These are phyloP conservation scores for Biscutella laevigata DNA, from an alignment of 441 rosid species.

Conservation along the genomic window DNA sequence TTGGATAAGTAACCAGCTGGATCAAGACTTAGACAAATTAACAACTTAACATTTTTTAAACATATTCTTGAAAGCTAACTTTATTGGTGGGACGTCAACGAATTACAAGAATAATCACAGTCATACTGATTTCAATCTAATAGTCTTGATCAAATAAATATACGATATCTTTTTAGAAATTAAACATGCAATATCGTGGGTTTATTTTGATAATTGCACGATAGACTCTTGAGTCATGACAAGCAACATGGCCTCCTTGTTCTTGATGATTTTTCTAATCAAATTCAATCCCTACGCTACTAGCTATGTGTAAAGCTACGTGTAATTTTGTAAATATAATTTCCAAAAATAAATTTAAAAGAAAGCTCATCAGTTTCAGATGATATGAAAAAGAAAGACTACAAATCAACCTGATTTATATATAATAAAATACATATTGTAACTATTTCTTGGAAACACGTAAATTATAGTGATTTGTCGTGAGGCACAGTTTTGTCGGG, in stretches of 20 bases:
- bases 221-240: conserved; percentile 6
- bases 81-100: conserved; percentile 17
- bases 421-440: not conserved
- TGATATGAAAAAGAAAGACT: conserved; percentile 12
- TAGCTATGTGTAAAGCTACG: too few relatives aligned
- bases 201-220: not conserved
- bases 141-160: not conserved
- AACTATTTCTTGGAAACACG: conserved; percentile 11
- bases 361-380: not conserved
- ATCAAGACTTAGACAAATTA: conserved; percentile 22
- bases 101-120: conserved; percentile 19
- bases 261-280: conserved; percentile 1
- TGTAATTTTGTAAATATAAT: not conserved
- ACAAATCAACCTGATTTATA: not conserved
- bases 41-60: conserved; percentile 16
- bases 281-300: conserved; percentile 10
- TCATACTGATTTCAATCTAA: not conserved
- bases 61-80: conserved; percentile 14
- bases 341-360: not conserved
- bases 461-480: conserved; percentile 13
- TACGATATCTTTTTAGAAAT: too few relatives aligned
- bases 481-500: conserved; percentile 15
- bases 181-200: not conserved
- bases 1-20: conserved; percentile 25
- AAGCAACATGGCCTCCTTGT: conserved; percentile 15